Evolutionary conservation across 1,284 basidiomycete species (phyloP).

Genomic region (Austroboletus niveus): DNA sequence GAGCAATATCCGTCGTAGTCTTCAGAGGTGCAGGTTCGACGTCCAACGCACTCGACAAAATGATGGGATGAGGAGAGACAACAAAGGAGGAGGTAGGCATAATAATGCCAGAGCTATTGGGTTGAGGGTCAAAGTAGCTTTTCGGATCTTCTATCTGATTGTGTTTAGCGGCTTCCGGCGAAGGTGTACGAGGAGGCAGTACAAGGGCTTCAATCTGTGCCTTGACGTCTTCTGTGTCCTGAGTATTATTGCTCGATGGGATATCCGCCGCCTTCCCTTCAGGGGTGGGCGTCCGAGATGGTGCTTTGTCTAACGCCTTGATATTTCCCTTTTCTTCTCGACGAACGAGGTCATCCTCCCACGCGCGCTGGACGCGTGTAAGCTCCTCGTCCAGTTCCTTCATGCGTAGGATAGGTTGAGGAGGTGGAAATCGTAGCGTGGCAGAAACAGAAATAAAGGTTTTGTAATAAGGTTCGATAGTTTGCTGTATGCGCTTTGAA

Average conservation of each 20-base stretch:
- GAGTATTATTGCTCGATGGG: neutral
- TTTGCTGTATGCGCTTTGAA: conserved; percentile 71
- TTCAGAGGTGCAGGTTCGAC: conserved; percentile 48
- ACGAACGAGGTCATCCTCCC: conserved; percentile 82
- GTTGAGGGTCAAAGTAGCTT: conserved; percentile 45
- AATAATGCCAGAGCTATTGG: conserved; percentile 23
- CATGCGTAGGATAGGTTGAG: conserved; percentile 84
- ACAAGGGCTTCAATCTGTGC: conserved; percentile 71
- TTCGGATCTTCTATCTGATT: conserved; percentile 29
- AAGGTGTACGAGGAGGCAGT: conserved; percentile 48
- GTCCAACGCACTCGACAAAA: conserved; percentile 25
- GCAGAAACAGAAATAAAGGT: conserved; percentile 92
- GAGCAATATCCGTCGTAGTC: conserved; percentile 56
- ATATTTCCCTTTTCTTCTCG: conserved; percentile 65
- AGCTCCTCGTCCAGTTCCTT: conserved; percentile 81
- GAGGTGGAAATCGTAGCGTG: conserved; percentile 86
- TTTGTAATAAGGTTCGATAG: conserved; percentile 77
- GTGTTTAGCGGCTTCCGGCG: conserved; percentile 25
- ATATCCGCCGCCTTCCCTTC: conserved; percentile 19
- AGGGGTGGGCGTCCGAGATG: conserved; percentile 30
- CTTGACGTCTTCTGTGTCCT: conserved; percentile 53
- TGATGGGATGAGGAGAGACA: conserved; percentile 27
- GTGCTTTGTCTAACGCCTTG: conserved; percentile 29
- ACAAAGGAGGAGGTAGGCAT: conserved; percentile 25
- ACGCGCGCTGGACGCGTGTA: conserved; percentile 61